phyloP scores from a whole-genome alignment of 768 basidiomycete genomes.

The Boletus sensibilis region DNA sequence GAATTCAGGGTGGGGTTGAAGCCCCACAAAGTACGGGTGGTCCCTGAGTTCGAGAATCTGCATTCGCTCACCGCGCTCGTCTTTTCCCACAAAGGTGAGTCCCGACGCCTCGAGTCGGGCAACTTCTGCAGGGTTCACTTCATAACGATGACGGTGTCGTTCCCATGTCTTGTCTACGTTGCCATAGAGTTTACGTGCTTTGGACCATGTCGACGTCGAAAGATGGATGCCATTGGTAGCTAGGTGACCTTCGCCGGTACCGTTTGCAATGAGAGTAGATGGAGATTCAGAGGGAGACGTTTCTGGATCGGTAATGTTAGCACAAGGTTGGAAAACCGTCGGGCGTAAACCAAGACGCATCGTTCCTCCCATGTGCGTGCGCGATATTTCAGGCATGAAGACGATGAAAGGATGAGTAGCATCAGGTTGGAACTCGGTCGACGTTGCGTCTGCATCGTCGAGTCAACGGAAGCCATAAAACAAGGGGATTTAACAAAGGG shows the following conservation, averaged over 20 bases:
- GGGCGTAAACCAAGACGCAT: slow-evolving; percentile 99
- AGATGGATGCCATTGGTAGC: slow-evolving; percentile 8
- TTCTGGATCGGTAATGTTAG: slow-evolving; percentile 16
- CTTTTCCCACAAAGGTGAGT: slow-evolving; percentile 80
- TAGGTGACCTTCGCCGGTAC: background rate
- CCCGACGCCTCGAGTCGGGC: slow-evolving; percentile 68
- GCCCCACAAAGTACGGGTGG: slow-evolving; percentile 90
- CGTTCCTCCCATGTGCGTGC: slow-evolving; percentile 98
- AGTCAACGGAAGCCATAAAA: slow-evolving; percentile 10
- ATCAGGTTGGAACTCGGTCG: slow-evolving; percentile 71
- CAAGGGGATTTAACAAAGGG: background rate
- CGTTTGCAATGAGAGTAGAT: slow-evolving; percentile 5
- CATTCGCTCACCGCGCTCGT: slow-evolving; percentile 97
- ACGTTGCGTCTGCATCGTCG: slow-evolving; percentile 65
- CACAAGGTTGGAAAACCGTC: slow-evolving; percentile 73
- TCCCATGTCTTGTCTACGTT: slow-evolving; percentile 87
- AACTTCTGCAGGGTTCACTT: slow-evolving; percentile 90
- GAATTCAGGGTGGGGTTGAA: slow-evolving; percentile 98
- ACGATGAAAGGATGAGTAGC: slow-evolving; percentile 75
- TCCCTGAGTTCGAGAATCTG: slow-evolving; percentile 89
- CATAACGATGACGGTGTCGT: slow-evolving; percentile 92
- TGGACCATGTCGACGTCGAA: slow-evolving; percentile 66
- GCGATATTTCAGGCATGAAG: slow-evolving; percentile 99
- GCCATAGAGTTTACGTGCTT: slow-evolving; percentile 78
- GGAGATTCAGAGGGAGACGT: slow-evolving; percentile 11